These are phyloP conservation scores for Tylopilus plumbeoviolaceoides DNA, from an alignment of 768 basidiomycete species.

Conservation along the genomic window DNA sequence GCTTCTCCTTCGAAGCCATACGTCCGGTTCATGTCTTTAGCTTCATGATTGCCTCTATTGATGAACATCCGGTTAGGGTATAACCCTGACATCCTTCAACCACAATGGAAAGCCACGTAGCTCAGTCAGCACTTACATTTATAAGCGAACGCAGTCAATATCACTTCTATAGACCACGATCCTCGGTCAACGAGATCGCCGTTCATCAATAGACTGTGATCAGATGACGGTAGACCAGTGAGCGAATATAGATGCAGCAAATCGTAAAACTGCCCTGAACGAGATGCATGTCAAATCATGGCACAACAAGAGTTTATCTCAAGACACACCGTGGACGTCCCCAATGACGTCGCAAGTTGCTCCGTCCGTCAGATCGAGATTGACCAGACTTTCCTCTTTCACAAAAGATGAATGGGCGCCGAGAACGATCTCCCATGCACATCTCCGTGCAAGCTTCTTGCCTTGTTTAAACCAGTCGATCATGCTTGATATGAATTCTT, in stretches of 20 bases:
- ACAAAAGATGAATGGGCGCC: slow-evolving; percentile 75
- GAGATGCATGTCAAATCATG: slow-evolving; percentile 3
- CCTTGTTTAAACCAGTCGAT: slow-evolving; percentile 90
- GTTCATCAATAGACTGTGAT: slow-evolving; percentile 87
- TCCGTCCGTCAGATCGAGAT: slow-evolving; percentile 69
- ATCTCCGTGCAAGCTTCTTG: slow-evolving; percentile 85
- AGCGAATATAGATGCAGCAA: slow-evolving; percentile 81
- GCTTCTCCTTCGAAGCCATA: slow-evolving; percentile 96
- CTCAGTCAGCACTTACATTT: slow-evolving; percentile 60
- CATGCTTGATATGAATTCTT: slow-evolving; percentile 80
- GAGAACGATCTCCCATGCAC: slow-evolving; percentile 94
- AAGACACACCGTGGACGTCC: slow-evolving; percentile 79
- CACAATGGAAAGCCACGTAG: not conserved
- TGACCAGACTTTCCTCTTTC: slow-evolving; percentile 78
- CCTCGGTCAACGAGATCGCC: slow-evolving; percentile 97
- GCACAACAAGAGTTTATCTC: not conserved
- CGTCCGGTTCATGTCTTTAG: slow-evolving; percentile 93
- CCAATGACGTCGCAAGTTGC: slow-evolving; percentile 91
- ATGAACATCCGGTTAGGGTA: slow-evolving; percentile 88
- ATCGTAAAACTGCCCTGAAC: slow-evolving; percentile 90
- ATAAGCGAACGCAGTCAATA: slow-evolving; percentile 88
- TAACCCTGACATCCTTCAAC: slow-evolving; percentile 58
- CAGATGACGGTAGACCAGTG: slow-evolving; percentile 79
- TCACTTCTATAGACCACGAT: slow-evolving; percentile 93
- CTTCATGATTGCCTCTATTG: slow-evolving; percentile 96